phyloP scores from a whole-genome alignment of 257 asterid genomes.

The Hygrophila difformis region DNA sequence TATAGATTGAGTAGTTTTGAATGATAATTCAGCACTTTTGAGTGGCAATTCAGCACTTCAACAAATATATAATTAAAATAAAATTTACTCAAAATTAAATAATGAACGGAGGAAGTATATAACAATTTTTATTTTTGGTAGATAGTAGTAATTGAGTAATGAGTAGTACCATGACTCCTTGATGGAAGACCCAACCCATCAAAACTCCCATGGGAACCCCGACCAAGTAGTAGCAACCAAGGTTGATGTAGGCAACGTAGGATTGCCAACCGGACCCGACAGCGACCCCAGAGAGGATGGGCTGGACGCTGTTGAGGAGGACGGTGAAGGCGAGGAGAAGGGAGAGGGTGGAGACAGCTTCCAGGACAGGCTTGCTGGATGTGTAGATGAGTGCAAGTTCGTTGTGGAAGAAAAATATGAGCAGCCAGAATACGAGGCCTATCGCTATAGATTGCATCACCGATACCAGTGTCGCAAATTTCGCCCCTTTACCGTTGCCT shows the following conservation, averaged over 20 bases:
- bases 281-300: conserved; percentile 73
- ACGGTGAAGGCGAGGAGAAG: conserved; percentile 51
- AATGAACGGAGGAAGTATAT: background rate
- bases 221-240: conserved; percentile 55
- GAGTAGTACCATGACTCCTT: conserved; percentile 69
- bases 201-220: conserved; percentile 59
- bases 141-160: no score
- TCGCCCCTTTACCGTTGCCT: conserved; percentile 60
- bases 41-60: no score
- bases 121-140: no score
- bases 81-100: no score
- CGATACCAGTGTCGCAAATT: conserved; percentile 49
- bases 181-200: conserved; percentile 61
- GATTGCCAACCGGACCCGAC: conserved; percentile 88
- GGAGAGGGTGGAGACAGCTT: conserved; percentile 41
- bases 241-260: conserved; percentile 61
- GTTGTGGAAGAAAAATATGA: conserved; percentile 37
- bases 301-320: conserved; percentile 68
- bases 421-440: conserved; percentile 48
- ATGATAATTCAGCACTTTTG: no score
- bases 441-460: conserved; percentile 33
- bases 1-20: no score
- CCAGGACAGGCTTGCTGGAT: conserved; percentile 33
- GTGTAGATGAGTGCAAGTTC: conserved; percentile 43
- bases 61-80: no score